Evolutionary conservation across 225 moss, liverwort and hornwort genomes (phyloP).

Genomic region (Pleurozium schreberi): DNA sequence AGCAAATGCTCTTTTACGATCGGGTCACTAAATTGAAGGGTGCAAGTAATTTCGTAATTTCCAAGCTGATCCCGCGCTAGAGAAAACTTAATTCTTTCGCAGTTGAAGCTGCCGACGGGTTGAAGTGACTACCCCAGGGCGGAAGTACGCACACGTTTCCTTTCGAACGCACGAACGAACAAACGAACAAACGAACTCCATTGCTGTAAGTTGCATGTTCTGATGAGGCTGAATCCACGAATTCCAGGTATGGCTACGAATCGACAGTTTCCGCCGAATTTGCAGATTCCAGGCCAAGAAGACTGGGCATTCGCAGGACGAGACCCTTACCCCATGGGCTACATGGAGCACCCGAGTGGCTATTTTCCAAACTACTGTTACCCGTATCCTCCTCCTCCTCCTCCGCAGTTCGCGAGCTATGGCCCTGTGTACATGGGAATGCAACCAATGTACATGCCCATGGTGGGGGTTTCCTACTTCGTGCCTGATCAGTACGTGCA

Average conservation of each 20-base stretch:
- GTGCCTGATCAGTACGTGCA: background rate
- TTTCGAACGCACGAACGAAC: background rate
- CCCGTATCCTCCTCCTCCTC: background rate
- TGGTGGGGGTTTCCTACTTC: constrained; percentile 10
- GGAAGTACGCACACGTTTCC: background rate
- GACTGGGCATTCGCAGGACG: background rate
- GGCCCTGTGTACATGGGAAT: constrained; percentile 1
- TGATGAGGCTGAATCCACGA: background rate
- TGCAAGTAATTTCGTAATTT: background rate
- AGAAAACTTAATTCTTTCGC: background rate
- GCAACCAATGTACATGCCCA: constrained; percentile 13
- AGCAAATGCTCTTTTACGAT: background rate
- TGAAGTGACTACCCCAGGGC: background rate
- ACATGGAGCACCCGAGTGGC: background rate
- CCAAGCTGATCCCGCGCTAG: background rate
- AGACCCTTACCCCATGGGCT: background rate
- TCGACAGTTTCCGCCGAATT: background rate
- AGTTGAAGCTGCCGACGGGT: background rate
- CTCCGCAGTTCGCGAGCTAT: background rate
- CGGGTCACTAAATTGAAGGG: background rate
- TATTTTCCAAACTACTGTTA: constrained; percentile 7
- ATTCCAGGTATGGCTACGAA: constrained; percentile 1
- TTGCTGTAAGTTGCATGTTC: background rate
- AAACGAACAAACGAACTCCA: background rate
- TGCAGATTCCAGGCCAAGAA: background rate